Conservation (phyloP, 2,329 filamentous ascomycete genomes). For the Paecilomyces niveus region DNA sequence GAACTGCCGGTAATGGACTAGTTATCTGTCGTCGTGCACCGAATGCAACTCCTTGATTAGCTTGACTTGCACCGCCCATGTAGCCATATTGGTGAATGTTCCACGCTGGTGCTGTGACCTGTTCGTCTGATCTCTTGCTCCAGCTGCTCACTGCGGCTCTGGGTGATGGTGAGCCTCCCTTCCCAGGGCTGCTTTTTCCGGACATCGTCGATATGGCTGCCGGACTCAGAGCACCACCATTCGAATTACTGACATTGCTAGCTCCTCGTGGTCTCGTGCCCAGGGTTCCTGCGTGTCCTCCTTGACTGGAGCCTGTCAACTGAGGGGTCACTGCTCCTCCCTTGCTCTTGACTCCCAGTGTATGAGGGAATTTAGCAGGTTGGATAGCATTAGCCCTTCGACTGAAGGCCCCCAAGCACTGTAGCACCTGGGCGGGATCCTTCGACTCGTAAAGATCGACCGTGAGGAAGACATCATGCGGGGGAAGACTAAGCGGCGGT, state of each 20-base stretch:
- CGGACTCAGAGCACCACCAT: conserved; percentile 37
- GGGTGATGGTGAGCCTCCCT: conserved; percentile 26
- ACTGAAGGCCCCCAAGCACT: conserved; percentile 88
- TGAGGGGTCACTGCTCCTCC: conserved; percentile 58
- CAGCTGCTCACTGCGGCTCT: conserved; percentile 65
- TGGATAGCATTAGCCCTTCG: conserved; percentile 70
- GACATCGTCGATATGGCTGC: conserved; percentile 28
- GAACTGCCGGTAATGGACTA: conserved; percentile 68
- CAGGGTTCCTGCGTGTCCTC: conserved; percentile 19
- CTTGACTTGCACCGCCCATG: conserved; percentile 94
- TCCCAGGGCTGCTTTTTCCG: conserved; percentile 52
- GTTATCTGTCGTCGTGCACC: conserved; percentile 91
- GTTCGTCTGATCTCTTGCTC: conserved; percentile 80
- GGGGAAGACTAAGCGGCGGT: conserved; percentile 76
- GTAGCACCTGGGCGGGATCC: conserved; percentile 90
- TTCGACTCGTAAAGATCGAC: conserved; percentile 95
- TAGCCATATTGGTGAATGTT: conserved; percentile 98
- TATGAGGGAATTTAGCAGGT: conserved; percentile 63
- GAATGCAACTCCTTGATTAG: conserved; percentile 88
- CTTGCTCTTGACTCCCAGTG: conserved; percentile 59
- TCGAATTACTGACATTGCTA: conserved; percentile 46
- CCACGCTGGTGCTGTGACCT: conserved; percentile 80
- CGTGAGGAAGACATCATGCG: conserved; percentile 93
- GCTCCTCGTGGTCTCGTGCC: conserved; percentile 35
- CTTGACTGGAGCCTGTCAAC: conserved; percentile 54